Evolutionary conservation across 306 rosid genomes (phyloP), one percentile per base, ranked within the genome.

Genomic region (Begonia loranthoides): DNA sequence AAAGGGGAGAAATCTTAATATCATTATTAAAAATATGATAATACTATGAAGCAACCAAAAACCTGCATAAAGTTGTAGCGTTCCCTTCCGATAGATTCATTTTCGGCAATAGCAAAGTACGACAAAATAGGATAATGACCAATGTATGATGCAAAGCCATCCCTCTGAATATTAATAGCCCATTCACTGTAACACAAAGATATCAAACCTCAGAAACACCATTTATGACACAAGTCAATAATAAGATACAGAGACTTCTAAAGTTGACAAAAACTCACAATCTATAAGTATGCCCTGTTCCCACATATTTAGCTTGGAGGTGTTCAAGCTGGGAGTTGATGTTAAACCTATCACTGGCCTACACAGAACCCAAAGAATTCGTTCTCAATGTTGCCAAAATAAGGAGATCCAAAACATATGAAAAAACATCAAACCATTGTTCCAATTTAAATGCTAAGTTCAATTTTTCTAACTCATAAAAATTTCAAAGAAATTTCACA

Each of bases 341-440:
- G 70, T 90, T 90, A 66, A 85, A 85, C 78, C 97, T 78, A 43
- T 90, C 95, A 57, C 95, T 90, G 59, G 97, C 97, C 95, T 85
- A 75, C 62, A 63, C 9, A 17, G 65, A 41, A 60, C 6, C 14
- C 47, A 43, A 11, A 43, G 14, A 1, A 12, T 28, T 6, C 5
- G 34, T 28, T 6, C 7, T 6, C n/a, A n/a, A 6, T 0, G 5
- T 4, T 0, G 5, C 6, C 34, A 6, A 28, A 28, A 3, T 1
- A 28, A 6, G 7, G 34, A 28, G 6, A 28, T 28, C 4, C 34
- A 28, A 28, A 28, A 28, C 34, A 28, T 1, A 28, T 0, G 8
- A 28, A 28, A 28, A 28, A 19, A 19, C 36, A 28, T 28, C 36
- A 19, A 19, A 19, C 3, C 22, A 19, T 19, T 19, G 22, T 19